Percentiles rank a stretch among this genome's conserved stretches.
These are phyloP conservation scores for Hygrophorus russula DNA, from an alignment of 768 basidiomycete species.

Conservation along the genomic window DNA sequence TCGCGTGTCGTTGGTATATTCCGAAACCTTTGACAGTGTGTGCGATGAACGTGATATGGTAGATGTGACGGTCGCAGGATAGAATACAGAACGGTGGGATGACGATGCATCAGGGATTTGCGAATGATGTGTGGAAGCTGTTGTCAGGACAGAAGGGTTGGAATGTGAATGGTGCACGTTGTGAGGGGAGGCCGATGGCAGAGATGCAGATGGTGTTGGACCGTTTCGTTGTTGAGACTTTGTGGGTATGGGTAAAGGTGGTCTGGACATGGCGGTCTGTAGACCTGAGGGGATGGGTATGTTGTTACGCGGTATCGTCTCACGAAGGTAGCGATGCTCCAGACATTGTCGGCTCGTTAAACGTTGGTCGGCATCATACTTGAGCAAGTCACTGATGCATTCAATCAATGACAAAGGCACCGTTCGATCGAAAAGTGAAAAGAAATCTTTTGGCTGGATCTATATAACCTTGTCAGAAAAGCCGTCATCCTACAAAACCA, in stretches of 20 bases:
- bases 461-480: conserved; percentile 16
- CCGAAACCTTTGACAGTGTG: conserved; percentile 20
- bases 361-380: conserved; percentile 82
- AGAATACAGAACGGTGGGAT: conserved; percentile 44
- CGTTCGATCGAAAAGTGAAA: conserved; percentile 63
- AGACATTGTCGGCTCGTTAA: conserved; percentile 82
- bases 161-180: conserved; percentile 18
- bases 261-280: conserved; percentile 25
- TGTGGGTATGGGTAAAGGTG: conserved; percentile 18
- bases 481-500: conserved; percentile 3
- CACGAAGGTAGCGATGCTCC: conserved; percentile 80
- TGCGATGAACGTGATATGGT: conserved; percentile 7
- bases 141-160: conserved; percentile 15
- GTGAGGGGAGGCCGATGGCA: conserved; percentile 21
- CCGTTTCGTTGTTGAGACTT: conserved; percentile 23
- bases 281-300: conserved; percentile 51
- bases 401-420: conserved; percentile 78
- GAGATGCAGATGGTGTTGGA: conserved; percentile 21
- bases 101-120: conserved; percentile 35
- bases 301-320: conserved; percentile 59
- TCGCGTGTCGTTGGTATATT: conserved; percentile 20
- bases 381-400: conserved; percentile 85
- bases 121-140: conserved; percentile 24
- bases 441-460: conserved; percentile 56
- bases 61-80: conserved; percentile 18